These are phyloP conservation scores for Fragaria ananassa DNA, from an alignment of 306 rosid genomes.

Conservation along the genomic window DNA sequence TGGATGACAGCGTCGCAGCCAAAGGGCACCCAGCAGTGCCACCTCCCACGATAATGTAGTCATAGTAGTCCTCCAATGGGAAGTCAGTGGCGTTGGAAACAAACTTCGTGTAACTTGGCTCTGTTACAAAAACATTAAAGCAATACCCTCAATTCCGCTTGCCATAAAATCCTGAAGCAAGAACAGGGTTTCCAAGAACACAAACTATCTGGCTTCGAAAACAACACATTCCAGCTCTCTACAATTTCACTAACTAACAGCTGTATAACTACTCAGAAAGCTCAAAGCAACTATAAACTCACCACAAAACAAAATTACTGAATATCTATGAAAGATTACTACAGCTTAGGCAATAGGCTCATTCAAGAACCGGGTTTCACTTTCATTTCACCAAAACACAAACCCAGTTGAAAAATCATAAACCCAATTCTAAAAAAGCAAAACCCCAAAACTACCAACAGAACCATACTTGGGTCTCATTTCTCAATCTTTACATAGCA, in stretches of 20 bases:
- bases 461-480: neutral
- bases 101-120: conserved; percentile 43
- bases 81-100: conserved; percentile 64
- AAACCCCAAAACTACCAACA: neutral
- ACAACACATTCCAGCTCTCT: neutral
- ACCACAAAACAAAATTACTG: neutral
- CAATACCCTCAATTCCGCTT: neutral
- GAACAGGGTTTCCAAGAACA: neutral
- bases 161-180: neutral
- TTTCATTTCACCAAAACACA: conserved; percentile 11
- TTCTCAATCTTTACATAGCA: neutral
- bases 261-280: neutral
- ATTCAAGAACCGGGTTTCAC: neutral
- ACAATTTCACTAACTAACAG: neutral
- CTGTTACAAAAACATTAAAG: conserved; percentile 21
- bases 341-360: neutral
- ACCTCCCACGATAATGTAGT: conserved; percentile 82
- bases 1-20: conserved; percentile 68
- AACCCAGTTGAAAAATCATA: neutral
- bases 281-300: neutral
- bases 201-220: neutral
- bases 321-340: neutral
- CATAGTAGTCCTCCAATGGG: conserved; percentile 70
- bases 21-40: conserved; percentile 95
- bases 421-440: neutral